phyloP scores from a whole-genome alignment of 176 grass and related monocot species.

The Zoysia pacifica region DNA sequence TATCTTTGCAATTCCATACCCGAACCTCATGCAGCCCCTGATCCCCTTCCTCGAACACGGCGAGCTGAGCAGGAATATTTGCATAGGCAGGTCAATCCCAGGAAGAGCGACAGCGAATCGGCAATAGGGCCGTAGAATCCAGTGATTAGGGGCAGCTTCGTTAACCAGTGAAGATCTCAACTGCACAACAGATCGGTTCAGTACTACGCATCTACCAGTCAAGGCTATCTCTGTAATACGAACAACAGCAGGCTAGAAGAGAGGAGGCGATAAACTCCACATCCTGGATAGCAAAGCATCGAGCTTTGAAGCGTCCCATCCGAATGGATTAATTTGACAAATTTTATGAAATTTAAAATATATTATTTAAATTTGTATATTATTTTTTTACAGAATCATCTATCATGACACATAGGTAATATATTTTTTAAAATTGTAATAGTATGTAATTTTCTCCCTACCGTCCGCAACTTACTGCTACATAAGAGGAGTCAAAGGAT shows the following conservation, averaged over 20 bases:
- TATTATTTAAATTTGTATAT: no score
- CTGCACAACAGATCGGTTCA: slow-evolving; percentile 14
- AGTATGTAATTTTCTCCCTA: background rate
- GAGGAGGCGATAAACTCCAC: slow-evolving; percentile 15
- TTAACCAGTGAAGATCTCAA: background rate
- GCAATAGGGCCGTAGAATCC: no score
- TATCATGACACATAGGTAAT: no score
- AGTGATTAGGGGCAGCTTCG: background rate
- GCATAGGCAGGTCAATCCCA: no score
- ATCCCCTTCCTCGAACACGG: no score
- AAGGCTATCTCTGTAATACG: slow-evolving; percentile 11
- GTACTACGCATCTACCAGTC: slow-evolving; percentile 2
- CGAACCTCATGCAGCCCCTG: no score
- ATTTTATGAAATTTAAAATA: no score
- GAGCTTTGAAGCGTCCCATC: slow-evolving; percentile 24
- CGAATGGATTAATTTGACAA: background rate
- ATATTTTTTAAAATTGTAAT: no score
- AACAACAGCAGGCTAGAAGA: background rate
- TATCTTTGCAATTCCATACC: no score
- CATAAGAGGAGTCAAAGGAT: slow-evolving; percentile 30
- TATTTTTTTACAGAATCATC: no score
- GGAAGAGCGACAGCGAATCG: no score
- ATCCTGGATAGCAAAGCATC: slow-evolving; percentile 21
- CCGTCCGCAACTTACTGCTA: background rate
- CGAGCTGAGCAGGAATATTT: no score